phyloP scores from a whole-genome alignment of 257 asterid genomes.

The Rehmannia glutinosa region DNA sequence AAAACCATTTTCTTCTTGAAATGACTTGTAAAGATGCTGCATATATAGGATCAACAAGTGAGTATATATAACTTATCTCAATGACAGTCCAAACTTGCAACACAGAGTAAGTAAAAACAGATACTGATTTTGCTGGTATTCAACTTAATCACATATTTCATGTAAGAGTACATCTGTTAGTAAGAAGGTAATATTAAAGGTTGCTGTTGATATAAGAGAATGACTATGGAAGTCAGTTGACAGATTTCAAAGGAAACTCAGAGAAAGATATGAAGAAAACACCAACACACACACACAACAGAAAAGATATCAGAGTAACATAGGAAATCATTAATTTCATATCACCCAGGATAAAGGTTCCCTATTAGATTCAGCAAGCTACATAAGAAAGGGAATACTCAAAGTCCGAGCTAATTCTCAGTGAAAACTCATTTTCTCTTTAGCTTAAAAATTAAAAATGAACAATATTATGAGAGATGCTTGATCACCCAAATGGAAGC shows the following conservation, averaged over 20 bases:
- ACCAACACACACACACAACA: neutral
- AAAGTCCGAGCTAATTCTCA: neutral
- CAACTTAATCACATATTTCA: slow-evolving; percentile 1
- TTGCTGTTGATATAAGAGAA: neutral
- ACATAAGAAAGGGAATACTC: neutral
- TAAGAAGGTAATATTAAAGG: neutral
- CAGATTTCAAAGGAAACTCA: neutral
- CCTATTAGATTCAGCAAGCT: no score
- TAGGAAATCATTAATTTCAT: neutral
- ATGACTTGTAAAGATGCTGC: slow-evolving; percentile 88
- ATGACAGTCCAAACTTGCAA: slow-evolving; percentile 7
- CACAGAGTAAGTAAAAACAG: neutral
- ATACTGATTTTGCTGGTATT: slow-evolving; percentile 2
- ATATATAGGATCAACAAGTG: slow-evolving; percentile 22
- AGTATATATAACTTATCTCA: slow-evolving; percentile 9
- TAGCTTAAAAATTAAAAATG: no score
- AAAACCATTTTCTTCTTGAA: slow-evolving; percentile 73
- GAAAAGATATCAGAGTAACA: neutral
- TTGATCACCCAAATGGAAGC: no score
- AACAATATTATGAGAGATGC: no score
- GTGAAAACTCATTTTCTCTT: neutral
- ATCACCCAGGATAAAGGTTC: no score
- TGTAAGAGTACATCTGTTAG: neutral
- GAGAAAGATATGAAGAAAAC: neutral
- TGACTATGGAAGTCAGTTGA: neutral